These are phyloP conservation scores for Caloboletus inedulis DNA, from an alignment of 1,284 basidiomycete species.

Conservation along the genomic window DNA sequence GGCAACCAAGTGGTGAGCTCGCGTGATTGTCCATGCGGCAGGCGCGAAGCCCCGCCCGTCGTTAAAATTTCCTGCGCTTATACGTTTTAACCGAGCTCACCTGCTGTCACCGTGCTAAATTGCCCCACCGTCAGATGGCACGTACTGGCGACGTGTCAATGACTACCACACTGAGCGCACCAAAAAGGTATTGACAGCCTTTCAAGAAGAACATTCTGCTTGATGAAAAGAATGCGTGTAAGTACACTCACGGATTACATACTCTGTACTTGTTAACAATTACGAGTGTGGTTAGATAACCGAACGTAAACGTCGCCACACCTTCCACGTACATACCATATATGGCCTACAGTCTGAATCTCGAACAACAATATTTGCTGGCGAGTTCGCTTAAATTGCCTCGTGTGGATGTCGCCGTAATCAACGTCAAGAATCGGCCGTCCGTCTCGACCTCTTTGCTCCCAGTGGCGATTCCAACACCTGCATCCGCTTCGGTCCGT, in stretches of 20 bases:
- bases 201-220: background rate
- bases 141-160: background rate
- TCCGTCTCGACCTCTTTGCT: slow-evolving; percentile 27
- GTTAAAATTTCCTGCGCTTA: slow-evolving; percentile 10
- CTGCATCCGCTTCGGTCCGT: slow-evolving; percentile 23
- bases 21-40: slow-evolving; percentile 11
- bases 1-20: slow-evolving; percentile 5
- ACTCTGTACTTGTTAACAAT: background rate
- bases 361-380: background rate
- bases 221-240: background rate
- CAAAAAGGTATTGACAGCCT: background rate
- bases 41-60: background rate
- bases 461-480: slow-evolving; percentile 29
- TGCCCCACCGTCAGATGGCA: too few relatives aligned
- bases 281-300: background rate
- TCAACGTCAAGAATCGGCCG: slow-evolving; percentile 14
- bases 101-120: too few relatives aligned
- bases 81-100: slow-evolving; percentile 7
- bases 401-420: background rate
- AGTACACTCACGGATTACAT: slow-evolving; percentile 9
- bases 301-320: slow-evolving; percentile 4
- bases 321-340: background rate
- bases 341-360: background rate
- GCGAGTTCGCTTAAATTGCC: background rate
- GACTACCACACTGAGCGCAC: background rate